Evolutionary conservation across 805 yeast genomes (phyloP).

Genomic region (Saccharomycopsis sp.): DNA sequence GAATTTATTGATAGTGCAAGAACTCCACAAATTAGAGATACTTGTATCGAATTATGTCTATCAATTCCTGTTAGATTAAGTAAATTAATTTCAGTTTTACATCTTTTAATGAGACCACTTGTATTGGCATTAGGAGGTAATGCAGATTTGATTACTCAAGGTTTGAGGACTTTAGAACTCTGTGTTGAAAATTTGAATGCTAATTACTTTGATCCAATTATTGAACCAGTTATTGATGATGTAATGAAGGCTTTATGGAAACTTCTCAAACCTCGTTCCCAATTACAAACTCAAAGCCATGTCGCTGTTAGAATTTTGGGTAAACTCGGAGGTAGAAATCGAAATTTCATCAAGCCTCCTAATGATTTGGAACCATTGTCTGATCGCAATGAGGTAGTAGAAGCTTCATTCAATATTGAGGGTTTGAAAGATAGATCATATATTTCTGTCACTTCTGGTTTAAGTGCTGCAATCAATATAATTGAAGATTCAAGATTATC

Average conservation of each 20-base stretch:
- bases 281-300: conserved; percentile 90
- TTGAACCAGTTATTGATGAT: conserved; percentile 92
- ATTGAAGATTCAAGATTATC: conserved; percentile 48
- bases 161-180: conserved; percentile 84
- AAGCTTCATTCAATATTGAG: conserved; percentile 62
- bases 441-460: conserved; percentile 74
- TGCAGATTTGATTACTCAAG: conserved; percentile 89
- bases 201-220: conserved; percentile 92
- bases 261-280: conserved; percentile 85
- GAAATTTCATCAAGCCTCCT: conserved; percentile 73
- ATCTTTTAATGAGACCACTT: conserved; percentile 80
- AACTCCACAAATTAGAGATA: conserved; percentile 82
- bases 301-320: conserved; percentile 90
- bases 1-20: conserved; percentile 74
- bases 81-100: conserved; percentile 86
- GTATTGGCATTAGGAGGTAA: conserved; percentile 85
- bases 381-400: conserved; percentile 50
- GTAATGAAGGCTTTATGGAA: conserved; percentile 90
- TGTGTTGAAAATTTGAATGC: conserved; percentile 96
- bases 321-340: conserved; percentile 91
- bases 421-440: conserved; percentile 58
- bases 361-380: conserved; percentile 44
- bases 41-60: conserved; percentile 88
- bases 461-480: conserved; percentile 67
- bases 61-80: conserved; percentile 94